phyloP scores from a whole-genome alignment of 371 early-diverging fungal genomes.

The Mucor piriformis region DNA sequence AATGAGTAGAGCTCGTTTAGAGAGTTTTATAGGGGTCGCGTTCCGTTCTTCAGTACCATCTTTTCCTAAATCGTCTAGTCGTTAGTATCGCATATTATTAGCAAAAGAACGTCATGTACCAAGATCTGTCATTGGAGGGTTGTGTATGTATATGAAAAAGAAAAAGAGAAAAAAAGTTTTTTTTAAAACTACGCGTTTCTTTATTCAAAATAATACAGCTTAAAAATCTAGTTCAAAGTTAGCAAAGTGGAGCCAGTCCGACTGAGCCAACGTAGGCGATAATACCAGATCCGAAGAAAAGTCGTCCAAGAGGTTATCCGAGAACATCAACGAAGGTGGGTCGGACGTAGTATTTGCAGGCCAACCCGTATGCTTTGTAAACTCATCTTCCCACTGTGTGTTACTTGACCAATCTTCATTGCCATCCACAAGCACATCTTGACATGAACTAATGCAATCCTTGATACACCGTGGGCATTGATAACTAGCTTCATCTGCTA shows the following conservation, averaged over 20 bases:
- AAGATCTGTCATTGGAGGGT: conserved; percentile 8
- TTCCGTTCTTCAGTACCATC: background rate
- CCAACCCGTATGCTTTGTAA: background rate
- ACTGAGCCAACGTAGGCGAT: background rate
- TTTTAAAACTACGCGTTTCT: conserved; percentile 14
- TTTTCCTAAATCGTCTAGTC: no score
- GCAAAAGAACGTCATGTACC: background rate
- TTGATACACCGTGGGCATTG: conserved; percentile 49
- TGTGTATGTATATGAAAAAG: background rate
- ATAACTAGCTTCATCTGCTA: conserved; percentile 36
- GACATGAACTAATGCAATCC: conserved; percentile 3
- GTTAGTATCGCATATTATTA: background rate
- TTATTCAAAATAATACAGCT: background rate
- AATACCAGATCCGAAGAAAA: conserved; percentile 12
- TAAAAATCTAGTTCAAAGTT: conserved; percentile 38
- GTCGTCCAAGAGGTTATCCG: conserved; percentile 6
- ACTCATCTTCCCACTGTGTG: no score
- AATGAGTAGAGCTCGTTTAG: conserved; percentile 29
- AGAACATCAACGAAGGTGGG: conserved; percentile 18
- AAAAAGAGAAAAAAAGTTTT: background rate
- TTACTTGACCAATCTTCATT: background rate
- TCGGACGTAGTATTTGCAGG: conserved; percentile 1
- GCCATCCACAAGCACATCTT: no score
- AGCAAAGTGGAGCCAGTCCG: conserved; percentile 39
- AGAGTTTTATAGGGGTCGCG: conserved; percentile 2